Percentiles rank a stretch among this genome's conserved stretches.
phyloP scores from a whole-genome alignment of 495 filamentous ascomycete species.

The Annulohypoxylon maeteangense region DNA sequence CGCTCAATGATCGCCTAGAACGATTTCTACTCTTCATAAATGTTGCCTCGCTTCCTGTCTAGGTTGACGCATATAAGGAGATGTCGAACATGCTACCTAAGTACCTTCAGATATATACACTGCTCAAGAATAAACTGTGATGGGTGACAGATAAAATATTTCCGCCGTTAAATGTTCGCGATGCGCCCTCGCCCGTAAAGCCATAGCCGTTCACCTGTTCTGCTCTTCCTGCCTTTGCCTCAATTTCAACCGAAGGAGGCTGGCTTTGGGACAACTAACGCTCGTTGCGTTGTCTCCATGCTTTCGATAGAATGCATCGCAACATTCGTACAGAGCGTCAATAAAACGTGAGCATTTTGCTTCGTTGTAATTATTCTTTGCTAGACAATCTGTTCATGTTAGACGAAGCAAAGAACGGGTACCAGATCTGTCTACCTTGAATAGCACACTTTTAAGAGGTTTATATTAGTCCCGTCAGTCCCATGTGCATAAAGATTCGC shows the following conservation, averaged over 20 bases:
- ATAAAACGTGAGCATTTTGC: conserved; percentile 82
- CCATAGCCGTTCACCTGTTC: conserved; percentile 22
- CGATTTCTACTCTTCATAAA: conserved; percentile 70
- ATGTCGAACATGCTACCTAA: conserved; percentile 54
- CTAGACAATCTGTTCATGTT: conserved; percentile 74
- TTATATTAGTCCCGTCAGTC: conserved; percentile 22
- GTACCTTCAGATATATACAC: conserved; percentile 12
- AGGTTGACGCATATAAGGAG: conserved; percentile 58
- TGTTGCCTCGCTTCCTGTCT: conserved; percentile 68
- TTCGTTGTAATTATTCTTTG: conserved; percentile 87
- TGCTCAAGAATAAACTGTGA: conserved; percentile 10
- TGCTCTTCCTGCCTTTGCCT: conserved; percentile 71
- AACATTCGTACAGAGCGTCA: conserved; percentile 95
- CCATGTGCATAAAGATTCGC: background rate
- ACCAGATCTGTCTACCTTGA: conserved; percentile 67
- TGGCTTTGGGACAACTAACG: conserved; percentile 86
- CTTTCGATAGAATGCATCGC: conserved; percentile 84
- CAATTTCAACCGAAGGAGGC: conserved; percentile 83
- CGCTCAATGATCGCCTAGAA: conserved; percentile 99
- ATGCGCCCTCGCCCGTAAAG: conserved; percentile 2
- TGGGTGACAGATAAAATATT: background rate
- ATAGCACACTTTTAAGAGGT: conserved; percentile 75
- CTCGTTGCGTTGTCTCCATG: conserved; percentile 81
- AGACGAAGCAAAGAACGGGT: conserved; percentile 20
- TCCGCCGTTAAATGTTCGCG: background rate